Evolutionary conservation across 345 rosid species (phyloP), one percentile per base, ranked within the genome.

Genomic region (Cochlearia excelsa): DNA sequence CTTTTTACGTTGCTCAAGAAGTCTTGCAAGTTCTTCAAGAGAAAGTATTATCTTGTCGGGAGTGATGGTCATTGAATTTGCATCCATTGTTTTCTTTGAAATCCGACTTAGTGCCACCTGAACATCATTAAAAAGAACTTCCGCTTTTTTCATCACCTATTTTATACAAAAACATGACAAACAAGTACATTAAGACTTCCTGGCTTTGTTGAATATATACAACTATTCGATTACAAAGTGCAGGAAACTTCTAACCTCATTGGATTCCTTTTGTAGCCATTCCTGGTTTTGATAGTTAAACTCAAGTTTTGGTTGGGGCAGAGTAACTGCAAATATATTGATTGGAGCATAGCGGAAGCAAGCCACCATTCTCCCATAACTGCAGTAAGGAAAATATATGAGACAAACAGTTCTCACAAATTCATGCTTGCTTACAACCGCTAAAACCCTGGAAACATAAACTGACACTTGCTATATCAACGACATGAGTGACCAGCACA

Each of bases 341-440:
- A 93, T 93, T 46, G 97, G 75, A 58, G 97, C 99, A 81, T 93
- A 93, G 57, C 90, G 82, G 73, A 93, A 93, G 78, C 99, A 93
- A 72, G 99, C 97, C 69, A 89, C 95, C 95, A 83, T 93, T 73
- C 73, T 78, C 71, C 97, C 99, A 58, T 82, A 89, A 54, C 99
- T 93, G 82, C 80, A 82, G 29, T 30, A 4, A 37, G 39, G 29
- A 53, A 33, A 30, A 58, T 51, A 30, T 42, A 59, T 57, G 71
- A 55, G 34, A 76, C 72, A 71, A 35, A 47, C 73, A 59, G 16
- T 68, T 42, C 33, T 66, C 11, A 48, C 3, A 5, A 26, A 34
- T 55, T 45, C 47, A 59, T 41, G 40, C 35, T 59, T 39, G n/a
- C 30, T 46, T 56, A 43, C 39, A 43, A 47, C 47, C 23, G 51